These are phyloP conservation scores for Alternaria atra DNA, from an alignment of 2,329 filamentous ascomycete genomes.

Conservation along the genomic window DNA sequence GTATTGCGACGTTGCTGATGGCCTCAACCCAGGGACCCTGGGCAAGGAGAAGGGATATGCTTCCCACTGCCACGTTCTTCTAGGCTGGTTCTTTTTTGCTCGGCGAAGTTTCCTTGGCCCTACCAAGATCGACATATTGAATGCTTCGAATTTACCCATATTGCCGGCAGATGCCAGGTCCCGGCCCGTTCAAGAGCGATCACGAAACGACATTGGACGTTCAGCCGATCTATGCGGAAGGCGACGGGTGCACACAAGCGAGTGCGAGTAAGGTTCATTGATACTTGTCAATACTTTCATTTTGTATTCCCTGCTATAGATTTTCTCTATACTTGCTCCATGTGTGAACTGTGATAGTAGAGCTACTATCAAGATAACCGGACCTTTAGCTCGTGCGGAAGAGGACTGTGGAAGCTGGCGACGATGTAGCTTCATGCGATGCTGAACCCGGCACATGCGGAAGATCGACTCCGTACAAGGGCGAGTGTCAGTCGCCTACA, in stretches of 20 bases:
- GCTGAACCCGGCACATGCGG: constrained; percentile 1
- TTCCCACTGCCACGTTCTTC: constrained; percentile 13
- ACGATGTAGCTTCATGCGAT: constrained; percentile 6
- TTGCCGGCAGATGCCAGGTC: constrained; percentile 11
- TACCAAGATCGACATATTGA: constrained; percentile 17
- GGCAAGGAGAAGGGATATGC: not conserved
- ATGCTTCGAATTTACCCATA: constrained; percentile 19
- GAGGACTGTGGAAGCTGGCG: not conserved
- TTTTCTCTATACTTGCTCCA: not conserved
- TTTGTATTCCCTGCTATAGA: not conserved
- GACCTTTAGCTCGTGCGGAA: not conserved
- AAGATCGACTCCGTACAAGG: constrained; percentile 3
- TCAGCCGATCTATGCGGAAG: not conserved
- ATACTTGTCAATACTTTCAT: not conserved
- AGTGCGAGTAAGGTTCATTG: not conserved
- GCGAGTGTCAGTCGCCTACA: not conserved
- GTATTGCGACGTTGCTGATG: constrained; percentile 11
- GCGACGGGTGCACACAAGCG: constrained; percentile 1
- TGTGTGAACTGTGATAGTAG: not conserved
- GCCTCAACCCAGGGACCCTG: not conserved
- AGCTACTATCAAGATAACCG: not conserved
- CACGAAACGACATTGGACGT: not conserved
- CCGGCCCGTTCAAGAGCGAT: constrained; percentile 8
- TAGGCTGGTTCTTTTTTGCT: constrained; percentile 1
- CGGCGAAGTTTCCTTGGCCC: not conserved